Base-by-base conservation (phyloP, 2,329 filamentous ascomycete genomes). In the Clarireedia paspali region DNA sequence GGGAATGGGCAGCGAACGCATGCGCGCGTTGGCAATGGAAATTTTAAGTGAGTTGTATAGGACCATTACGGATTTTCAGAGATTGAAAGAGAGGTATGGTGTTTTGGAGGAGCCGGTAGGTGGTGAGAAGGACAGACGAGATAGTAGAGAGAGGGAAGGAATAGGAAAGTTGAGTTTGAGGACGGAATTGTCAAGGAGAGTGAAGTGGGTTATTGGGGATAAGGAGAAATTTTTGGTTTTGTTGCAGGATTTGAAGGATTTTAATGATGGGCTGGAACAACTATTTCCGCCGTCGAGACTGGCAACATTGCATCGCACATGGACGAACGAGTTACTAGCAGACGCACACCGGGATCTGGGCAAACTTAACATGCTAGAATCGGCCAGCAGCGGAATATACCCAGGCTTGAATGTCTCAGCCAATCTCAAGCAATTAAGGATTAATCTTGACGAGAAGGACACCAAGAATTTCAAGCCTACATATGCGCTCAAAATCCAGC, bases 251-350 rank as follows among this genome's bases (percentile, higher is more conserved):
- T 62, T 76, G 47, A 72, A 74, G 71, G 74, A 75, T 64, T 76
- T 73, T 64, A 77, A 77, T 63, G 73, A 77, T 64, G 74, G 75
- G 42, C 67, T 77, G 12, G 74, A 77, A 57, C 72, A 74, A 47
- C 69, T 77, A 48, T 77, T 77, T 64, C 75, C 74, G 14, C 67
- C 70, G 6, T 69, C 70, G 1, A 69, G 74, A 56, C 63, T 76
- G 6, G 68, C 69, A 15, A 75, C 71, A 7, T 68, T 75, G 23
- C 73, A 75, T 57, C 70, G 74, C 14, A 70, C 73, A n/a, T 77
- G 74, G 74, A 73, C 71, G 12, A 72, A 75, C 59, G 73, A 75
- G 56, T 70, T 77, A 27, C 69, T 77, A n/a, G 72, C 75, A 47
- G 70, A 66, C n/a, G 74, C 74, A 7, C 67, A 73, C 55, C 69